A percentile compares a stretch with the other conserved stretches of the same genome.
Evolutionary conservation across 768 basidiomycete genomes (phyloP).

Genomic region (Sporobolomyces roseus): DNA sequence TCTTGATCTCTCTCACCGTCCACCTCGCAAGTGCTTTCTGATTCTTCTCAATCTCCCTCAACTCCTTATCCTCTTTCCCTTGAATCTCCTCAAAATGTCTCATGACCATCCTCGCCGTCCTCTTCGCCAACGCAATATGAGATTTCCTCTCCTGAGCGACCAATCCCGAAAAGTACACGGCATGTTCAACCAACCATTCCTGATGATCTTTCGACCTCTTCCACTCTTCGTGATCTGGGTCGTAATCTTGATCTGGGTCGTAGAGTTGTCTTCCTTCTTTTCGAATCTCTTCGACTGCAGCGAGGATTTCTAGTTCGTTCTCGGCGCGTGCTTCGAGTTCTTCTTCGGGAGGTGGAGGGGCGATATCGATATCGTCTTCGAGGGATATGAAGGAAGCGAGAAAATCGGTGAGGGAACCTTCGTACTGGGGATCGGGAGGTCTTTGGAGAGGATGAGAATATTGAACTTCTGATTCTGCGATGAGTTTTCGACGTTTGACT

Average conservation of each 20-base stretch:
- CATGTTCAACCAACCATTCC: conserved; percentile 49
- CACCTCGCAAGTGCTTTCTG: conserved; percentile 65
- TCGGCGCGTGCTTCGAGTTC: conserved; percentile 50
- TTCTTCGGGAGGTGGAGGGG: conserved; percentile 10
- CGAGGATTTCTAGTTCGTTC: conserved; percentile 54
- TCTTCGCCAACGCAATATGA: conserved; percentile 50
- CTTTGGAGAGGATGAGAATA: conserved; percentile 65
- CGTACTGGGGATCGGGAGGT: conserved; percentile 57
- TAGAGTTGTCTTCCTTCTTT: conserved; percentile 55
- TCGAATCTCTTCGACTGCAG: conserved; percentile 54
- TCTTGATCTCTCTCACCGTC: conserved; percentile 64
- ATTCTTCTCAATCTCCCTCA: conserved; percentile 63
- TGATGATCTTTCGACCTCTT: conserved; percentile 46
- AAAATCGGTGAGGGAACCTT: conserved; percentile 58
- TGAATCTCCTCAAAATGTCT: conserved; percentile 71
- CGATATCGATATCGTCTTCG: conserved; percentile 54
- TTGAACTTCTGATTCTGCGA: conserved; percentile 50
- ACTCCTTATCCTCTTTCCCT: conserved; percentile 61
- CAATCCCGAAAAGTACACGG: conserved; percentile 46
- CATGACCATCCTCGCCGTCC: conserved; percentile 64
- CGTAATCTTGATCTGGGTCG: conserved; percentile 50
- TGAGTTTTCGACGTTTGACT: conserved; percentile 32
- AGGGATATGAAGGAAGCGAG: conserved; percentile 63
- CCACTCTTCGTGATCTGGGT: conserved; percentile 29
- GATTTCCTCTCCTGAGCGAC: conserved; percentile 51